Percentiles rank a stretch among this genome's conserved stretches.
These are phyloP conservation scores for Theobroma grandiflorum DNA, from an alignment of 441 rosid genomes.

Conservation along the genomic window DNA sequence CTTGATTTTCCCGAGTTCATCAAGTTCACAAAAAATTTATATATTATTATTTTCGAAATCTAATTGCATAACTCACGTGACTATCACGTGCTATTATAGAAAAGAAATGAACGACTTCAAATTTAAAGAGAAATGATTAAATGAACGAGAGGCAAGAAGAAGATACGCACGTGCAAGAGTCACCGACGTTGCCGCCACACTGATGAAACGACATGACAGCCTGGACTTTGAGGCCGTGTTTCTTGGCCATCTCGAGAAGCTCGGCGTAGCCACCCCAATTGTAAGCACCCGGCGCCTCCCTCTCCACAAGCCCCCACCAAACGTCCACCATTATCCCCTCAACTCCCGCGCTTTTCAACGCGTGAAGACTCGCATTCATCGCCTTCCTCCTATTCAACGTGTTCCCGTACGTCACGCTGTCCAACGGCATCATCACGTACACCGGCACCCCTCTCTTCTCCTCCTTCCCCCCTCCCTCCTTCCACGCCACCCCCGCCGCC, in stretches of 20 bases:
- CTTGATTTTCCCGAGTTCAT: not conserved
- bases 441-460: constrained; percentile 81
- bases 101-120: not conserved
- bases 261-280: constrained; percentile 95
- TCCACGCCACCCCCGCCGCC: constrained; percentile 44
- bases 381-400: constrained; percentile 85
- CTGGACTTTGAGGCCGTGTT: constrained; percentile 91
- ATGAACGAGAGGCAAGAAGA: not conserved
- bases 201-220: constrained; percentile 97
- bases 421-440: constrained; percentile 97
- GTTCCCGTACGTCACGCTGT: constrained; percentile 80
- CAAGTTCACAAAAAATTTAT: not conserved
- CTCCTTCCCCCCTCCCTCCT: constrained; percentile 26
- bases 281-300: constrained; percentile 77
- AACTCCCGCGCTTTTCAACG: constrained; percentile 94
- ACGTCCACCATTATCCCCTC: constrained; percentile 95
- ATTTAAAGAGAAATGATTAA: not conserved
- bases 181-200: constrained; percentile 99
- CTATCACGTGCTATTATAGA: not conserved
- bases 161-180: constrained; percentile 73
- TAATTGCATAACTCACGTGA: not conserved
- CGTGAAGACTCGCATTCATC: constrained; percentile 88
- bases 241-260: constrained; percentile 81
- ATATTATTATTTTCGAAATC: not conserved
- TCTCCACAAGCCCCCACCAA: constrained; percentile 99